These are phyloP conservation scores for Ceratobasidium sp. DNA, from an alignment of 1,284 basidiomycete genomes.

Conservation along the genomic window DNA sequence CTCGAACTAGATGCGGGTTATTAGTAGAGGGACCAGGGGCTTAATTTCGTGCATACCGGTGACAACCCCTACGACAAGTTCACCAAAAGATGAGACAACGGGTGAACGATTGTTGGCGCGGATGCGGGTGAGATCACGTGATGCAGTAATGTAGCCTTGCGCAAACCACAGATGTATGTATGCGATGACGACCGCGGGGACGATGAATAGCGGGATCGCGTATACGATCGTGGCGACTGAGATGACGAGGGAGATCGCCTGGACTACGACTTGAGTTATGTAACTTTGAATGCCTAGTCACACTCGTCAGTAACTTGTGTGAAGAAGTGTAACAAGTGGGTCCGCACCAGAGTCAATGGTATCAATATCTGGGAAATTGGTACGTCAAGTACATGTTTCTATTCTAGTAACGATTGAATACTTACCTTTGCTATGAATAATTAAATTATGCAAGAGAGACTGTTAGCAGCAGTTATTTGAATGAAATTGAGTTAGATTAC, in stretches of 20 bases:
- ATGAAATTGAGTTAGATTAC: neutral
- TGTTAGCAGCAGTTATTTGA: too few relatives aligned
- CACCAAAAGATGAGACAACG: constrained; percentile 40
- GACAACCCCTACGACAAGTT: constrained; percentile 13
- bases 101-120: constrained; percentile 42
- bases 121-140: constrained; percentile 37
- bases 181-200: constrained; percentile 24
- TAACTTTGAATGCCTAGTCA: constrained; percentile 38
- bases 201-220: constrained; percentile 29
- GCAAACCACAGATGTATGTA: constrained; percentile 26
- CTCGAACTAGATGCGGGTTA: constrained; percentile 7
- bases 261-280: constrained; percentile 10
- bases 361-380: constrained; percentile 34
- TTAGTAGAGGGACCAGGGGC: too few relatives aligned
- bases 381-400: neutral
- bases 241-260: neutral
- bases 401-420: neutral
- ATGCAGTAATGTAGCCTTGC: constrained; percentile 23
- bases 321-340: neutral
- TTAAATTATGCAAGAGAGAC: too few relatives aligned
- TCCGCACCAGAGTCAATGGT: constrained; percentile 35
- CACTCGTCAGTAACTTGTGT: constrained; percentile 18
- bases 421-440: constrained; percentile 43
- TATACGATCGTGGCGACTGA: constrained; percentile 33
- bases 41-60: constrained; percentile 1